These are phyloP conservation scores for Dendrobium huoshanense DNA, from an alignment of 106 monocot genomes.

Conservation along the genomic window DNA sequence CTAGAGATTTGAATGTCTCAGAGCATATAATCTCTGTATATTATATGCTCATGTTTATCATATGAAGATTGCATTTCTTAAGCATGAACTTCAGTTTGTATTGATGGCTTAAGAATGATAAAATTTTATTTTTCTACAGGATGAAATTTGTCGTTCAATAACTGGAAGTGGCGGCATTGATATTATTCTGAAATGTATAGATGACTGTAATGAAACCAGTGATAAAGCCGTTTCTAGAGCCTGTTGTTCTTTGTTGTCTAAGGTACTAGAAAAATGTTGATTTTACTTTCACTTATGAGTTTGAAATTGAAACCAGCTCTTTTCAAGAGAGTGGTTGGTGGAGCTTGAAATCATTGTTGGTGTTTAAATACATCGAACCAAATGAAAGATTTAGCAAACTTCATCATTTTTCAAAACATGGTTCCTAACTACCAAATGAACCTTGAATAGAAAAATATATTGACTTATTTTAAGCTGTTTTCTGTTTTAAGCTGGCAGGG, in stretches of 20 bases:
- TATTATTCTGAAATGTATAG: conserved; percentile 56
- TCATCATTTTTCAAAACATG: neutral
- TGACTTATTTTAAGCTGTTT: conserved; percentile 9
- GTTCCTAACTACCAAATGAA: neutral
- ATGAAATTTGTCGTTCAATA: conserved; percentile 93
- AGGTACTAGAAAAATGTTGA: conserved; percentile 33
- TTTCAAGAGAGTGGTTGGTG: neutral
- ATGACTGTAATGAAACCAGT: conserved; percentile 35
- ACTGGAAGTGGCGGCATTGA: conserved; percentile 89
- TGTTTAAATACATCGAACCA: no score
- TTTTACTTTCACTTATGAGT: neutral
- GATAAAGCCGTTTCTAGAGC: conserved; percentile 42
- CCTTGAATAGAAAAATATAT: neutral
- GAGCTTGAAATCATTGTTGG: no score
- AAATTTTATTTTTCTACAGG: conserved; percentile 38
- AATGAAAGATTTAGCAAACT: no score
- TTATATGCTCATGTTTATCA: neutral
- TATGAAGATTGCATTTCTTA: neutral
- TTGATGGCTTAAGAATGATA: neutral
- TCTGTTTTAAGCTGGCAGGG: conserved; percentile 67
- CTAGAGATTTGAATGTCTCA: no score
- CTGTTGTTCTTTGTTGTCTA: conserved; percentile 86
- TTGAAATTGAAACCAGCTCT: neutral
- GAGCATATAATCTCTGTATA: neutral
- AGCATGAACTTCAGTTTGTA: neutral